Conservation (phyloP, 1,284 basidiomycete species). For the Fomitopsis betulina region DNA sequence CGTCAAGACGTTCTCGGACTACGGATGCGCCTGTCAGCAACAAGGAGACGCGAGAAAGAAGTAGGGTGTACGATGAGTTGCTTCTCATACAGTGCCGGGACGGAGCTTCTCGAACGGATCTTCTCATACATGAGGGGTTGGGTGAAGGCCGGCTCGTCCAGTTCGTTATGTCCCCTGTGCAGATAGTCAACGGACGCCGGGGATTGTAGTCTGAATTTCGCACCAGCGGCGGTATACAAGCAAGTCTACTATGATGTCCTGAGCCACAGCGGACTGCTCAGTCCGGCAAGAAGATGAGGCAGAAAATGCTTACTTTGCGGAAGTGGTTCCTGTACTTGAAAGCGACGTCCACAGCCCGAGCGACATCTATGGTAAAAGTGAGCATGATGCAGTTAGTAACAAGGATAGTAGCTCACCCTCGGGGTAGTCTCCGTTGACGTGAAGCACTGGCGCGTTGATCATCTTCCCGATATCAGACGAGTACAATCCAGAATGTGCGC, state of each 20-base stretch:
- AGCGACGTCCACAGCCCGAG: slow-evolving; percentile 73
- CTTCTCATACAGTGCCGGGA: slow-evolving; percentile 80
- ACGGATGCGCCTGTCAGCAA: background rate
- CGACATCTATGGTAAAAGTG: slow-evolving; percentile 53
- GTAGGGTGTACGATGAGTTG: slow-evolving; percentile 53
- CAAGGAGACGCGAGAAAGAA: background rate
- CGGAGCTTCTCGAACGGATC: slow-evolving; percentile 71
- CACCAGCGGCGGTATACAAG: slow-evolving; percentile 84
- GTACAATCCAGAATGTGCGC: slow-evolving; percentile 80
- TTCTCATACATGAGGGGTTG: slow-evolving; percentile 87
- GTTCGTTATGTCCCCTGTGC: slow-evolving; percentile 78
- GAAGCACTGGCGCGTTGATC: slow-evolving; percentile 85
- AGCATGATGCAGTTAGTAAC: background rate
- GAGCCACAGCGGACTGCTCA: slow-evolving; percentile 1
- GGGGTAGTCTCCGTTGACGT: slow-evolving; percentile 87
- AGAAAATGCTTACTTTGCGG: slow-evolving; percentile 48
- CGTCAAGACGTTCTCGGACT: slow-evolving; percentile 57
- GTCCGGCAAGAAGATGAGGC: background rate
- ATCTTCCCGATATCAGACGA: slow-evolving; percentile 89
- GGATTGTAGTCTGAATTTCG: slow-evolving; percentile 11
- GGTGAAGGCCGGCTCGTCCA: slow-evolving; percentile 89
- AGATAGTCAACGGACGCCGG: background rate
- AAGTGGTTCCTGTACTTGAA: slow-evolving; percentile 83
- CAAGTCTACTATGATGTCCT: slow-evolving; percentile 84
- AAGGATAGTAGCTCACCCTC: slow-evolving; percentile 50